Base-by-base conservation (phyloP, 805 yeast genomes). In the Kazachstania bromeliacearum region DNA sequence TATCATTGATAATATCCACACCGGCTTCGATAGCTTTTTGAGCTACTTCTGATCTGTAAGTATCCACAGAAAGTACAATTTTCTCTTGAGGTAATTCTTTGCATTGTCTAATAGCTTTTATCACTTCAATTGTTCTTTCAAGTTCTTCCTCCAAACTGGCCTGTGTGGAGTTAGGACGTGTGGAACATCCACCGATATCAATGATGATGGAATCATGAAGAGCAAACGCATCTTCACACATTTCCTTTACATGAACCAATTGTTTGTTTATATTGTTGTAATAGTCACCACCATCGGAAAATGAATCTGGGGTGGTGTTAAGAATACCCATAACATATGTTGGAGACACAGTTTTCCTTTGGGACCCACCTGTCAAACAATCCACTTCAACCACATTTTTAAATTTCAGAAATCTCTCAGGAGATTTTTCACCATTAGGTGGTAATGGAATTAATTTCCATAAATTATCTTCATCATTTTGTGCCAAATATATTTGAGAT, bases 171-270 rank as follows among this genome's bases (percentile, higher is more conserved):
- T 85, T 85, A 0, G 98, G 98, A 34, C 94, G 70, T 0, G 98
- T 92, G 1, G 96, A 85, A 39, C 85, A 84, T 2, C 98, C 98
- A 7, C 98, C 98, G 37, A 92, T 70, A 56, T 92, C 98, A 26
- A 92, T 67, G 21, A 92, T 82, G 8, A 59, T 34, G 13, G 24
- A 32, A 3, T 52, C 50, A 30, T 44, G 48, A 13, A 53, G 31
- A 19, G 67, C 66, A n/a, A 87, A 84, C 1, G 85, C 87, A 16
- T 69, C 62, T 0, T 55, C 48, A 5, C 75, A 68, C 68, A 83
- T 68, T 26, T 58, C 44, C 28, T 59, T 53, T 0, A 79, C 81
- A 17, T 63, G 60, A 0, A 47, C 50, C 19, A 79, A 51, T 2
- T 77, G 66, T 8, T 59, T 57, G 0, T 60, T 68, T 0, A 67